These are phyloP conservation scores for Bolboschoenus planiculmis DNA, from an alignment of 176 grass and related monocot species.

Conservation along the genomic window DNA sequence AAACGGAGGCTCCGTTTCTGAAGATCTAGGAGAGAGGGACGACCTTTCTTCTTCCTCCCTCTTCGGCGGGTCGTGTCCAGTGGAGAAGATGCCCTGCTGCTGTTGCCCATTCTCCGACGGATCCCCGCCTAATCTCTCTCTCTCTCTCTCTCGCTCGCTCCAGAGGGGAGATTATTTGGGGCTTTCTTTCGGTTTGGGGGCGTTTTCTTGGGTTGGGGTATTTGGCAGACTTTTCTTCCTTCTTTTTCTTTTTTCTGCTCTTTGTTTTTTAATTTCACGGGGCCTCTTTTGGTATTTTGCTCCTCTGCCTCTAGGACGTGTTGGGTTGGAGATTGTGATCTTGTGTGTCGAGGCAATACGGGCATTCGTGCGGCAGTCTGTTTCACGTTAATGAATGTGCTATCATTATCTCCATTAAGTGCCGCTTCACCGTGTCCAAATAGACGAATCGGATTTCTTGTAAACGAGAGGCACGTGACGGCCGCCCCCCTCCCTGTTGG, in stretches of 20 bases:
- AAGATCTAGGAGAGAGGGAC: conserved; percentile 81
- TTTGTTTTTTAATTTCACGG: not conserved
- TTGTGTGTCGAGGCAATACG: not conserved
- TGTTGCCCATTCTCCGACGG: conserved; percentile 57
- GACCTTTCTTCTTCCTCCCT: conserved; percentile 84
- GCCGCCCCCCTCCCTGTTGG: not conserved
- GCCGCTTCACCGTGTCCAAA: not conserved
- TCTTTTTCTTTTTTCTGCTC: not conserved
- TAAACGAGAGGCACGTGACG: conserved; percentile 3
- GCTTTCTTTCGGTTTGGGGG: conserved; percentile 18
- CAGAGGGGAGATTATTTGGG: conserved; percentile 37
- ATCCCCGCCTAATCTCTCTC: not conserved
- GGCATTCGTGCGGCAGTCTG: not conserved
- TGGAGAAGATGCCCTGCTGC: conserved; percentile 49
- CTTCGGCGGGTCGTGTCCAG: conserved; percentile 21
- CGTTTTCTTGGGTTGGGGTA: conserved; percentile 25
- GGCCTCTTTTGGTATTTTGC: not conserved
- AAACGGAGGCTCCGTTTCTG: conserved; percentile 63
- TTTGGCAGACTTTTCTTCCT: conserved; percentile 23
- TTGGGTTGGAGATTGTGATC: not conserved
- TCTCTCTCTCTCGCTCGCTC: not conserved
- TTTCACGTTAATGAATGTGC: not conserved
- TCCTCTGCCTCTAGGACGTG: not conserved
- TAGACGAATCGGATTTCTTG: not conserved
- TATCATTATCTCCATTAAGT: not conserved